phyloP scores from a whole-genome alignment of 345 rosid genomes.

The Eucalyptus regnans region DNA sequence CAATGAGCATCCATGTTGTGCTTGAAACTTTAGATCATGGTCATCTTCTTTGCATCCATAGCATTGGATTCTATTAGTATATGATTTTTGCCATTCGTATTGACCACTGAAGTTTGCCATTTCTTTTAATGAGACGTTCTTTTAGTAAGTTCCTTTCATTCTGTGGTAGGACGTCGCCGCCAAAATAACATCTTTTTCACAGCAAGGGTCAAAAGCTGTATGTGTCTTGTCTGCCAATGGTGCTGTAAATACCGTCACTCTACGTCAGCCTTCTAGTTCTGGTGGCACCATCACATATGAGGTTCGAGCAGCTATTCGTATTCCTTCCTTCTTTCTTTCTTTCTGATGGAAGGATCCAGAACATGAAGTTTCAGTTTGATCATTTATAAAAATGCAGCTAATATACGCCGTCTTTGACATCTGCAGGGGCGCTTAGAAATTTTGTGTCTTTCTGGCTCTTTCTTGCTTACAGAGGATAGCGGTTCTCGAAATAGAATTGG shows the following conservation, averaged over 20 bases:
- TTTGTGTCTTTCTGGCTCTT: constrained; percentile 72
- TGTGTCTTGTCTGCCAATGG: constrained; percentile 90
- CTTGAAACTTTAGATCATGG: background rate
- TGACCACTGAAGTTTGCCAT: background rate
- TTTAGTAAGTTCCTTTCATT: background rate
- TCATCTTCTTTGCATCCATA: background rate
- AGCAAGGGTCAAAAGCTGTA: constrained; percentile 77
- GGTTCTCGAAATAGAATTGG: constrained; percentile 54
- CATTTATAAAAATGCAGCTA: background rate
- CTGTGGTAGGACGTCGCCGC: constrained; percentile 61
- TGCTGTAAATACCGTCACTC: constrained; percentile 79
- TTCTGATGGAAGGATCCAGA: background rate
- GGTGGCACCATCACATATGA: constrained; percentile 79
- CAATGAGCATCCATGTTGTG: background rate
- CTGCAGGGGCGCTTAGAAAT: constrained; percentile 86
- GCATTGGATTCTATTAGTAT: background rate
- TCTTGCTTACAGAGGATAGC: constrained; percentile 27
- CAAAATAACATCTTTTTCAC: constrained; percentile 72
- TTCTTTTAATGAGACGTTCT: background rate
- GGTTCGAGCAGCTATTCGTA: constrained; percentile 24
- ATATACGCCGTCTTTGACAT: background rate
- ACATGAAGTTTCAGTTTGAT: background rate
- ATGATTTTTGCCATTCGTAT: background rate
- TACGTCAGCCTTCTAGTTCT: constrained; percentile 68
- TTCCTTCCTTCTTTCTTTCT: background rate